These are phyloP conservation scores for Setaria viridis DNA, from an alignment of 202 grass and related monocot species.

Conservation along the genomic window DNA sequence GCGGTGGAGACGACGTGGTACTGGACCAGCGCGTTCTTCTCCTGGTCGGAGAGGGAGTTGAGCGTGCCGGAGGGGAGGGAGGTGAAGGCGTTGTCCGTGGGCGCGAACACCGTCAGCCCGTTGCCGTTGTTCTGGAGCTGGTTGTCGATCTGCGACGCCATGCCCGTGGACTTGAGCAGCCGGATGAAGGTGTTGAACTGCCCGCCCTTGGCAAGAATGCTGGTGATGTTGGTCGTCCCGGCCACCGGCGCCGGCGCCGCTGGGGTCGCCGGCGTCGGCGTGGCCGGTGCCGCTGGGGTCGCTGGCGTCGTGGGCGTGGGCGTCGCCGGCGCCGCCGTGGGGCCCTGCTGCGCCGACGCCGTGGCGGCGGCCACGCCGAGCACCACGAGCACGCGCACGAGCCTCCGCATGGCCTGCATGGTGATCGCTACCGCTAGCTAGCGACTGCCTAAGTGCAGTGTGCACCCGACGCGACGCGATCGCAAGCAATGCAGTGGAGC, in stretches of 20 bases:
- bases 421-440: neutral
- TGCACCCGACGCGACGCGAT: too few relatives aligned
- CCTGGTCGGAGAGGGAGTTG: constrained; percentile 80
- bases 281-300: neutral
- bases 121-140: constrained; percentile 75
- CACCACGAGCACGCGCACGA: constrained; percentile 5
- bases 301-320: constrained; percentile 19
- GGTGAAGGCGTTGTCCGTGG: constrained; percentile 94
- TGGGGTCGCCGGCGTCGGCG: constrained; percentile 35
- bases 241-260: constrained; percentile 57
- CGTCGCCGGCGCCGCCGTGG: constrained; percentile 33
- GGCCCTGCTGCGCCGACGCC: constrained; percentile 51
- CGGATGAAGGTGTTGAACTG: constrained; percentile 86
- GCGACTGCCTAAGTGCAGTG: too few relatives aligned
- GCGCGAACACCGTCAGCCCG: constrained; percentile 88
- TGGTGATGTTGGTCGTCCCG: constrained; percentile 85
- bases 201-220: constrained; percentile 77
- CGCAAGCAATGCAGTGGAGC: neutral
- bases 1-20: constrained; percentile 71
- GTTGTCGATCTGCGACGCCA: constrained; percentile 85
- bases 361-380: neutral
- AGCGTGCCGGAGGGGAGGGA: constrained; percentile 75
- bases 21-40: constrained; percentile 87
- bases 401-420: constrained; percentile 50
- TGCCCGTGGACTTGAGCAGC: constrained; percentile 66